Evolutionary conservation across 1,284 basidiomycete species (phyloP), one percentile per base, ranked within the genome.

Genomic region (Tetrapyrgos nigripes): DNA sequence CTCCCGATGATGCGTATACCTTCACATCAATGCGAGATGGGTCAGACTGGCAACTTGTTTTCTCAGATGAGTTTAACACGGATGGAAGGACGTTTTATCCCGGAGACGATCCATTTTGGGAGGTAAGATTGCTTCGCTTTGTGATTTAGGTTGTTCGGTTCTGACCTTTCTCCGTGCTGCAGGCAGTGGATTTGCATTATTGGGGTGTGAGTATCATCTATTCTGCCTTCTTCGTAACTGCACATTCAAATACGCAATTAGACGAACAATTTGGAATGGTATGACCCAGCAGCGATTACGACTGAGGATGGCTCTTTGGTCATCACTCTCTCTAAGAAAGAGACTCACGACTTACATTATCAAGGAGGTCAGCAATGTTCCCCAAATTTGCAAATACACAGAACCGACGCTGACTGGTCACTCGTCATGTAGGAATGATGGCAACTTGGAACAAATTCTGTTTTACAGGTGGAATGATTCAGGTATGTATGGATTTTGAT

Each of bases 61-160:
- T 89, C 70, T 90, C 87, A 3, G 92, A 94, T 69, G 92, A 94
- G 71, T 94, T 94, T 70, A 87, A 93, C 65, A 77, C 77, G 35
- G 86, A 89, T 37, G 89, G 83, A 1, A 78, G 92, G 57, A 82
- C 89, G 1, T 93, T 93, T 69, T 89, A 85, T 70, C 79, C 80
- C 44, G 81, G 81, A 21, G 81, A 85, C 57, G 84, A 86, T 65
- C 84, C 85, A 6, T 86, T 85, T 67, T 89, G 88, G 88, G 86
- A 89, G 66, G 88, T 85, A 37, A 44, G n/a, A 8, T 33, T 33
- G 31, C 8, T 8, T 33, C 8, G 14, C 8, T 33, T 33, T 33
- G 14, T 8, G 14, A 8, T 8, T 76, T 80, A 11, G 87, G 93
- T 67, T 71, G 92, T 24, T 87, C 92, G 72, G 92, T n/a, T 8